A percentile compares a stretch with the other conserved stretches of the same genome.
phyloP scores from a whole-genome alignment of 768 basidiomycete genomes.

The Hypholoma fasciculare region DNA sequence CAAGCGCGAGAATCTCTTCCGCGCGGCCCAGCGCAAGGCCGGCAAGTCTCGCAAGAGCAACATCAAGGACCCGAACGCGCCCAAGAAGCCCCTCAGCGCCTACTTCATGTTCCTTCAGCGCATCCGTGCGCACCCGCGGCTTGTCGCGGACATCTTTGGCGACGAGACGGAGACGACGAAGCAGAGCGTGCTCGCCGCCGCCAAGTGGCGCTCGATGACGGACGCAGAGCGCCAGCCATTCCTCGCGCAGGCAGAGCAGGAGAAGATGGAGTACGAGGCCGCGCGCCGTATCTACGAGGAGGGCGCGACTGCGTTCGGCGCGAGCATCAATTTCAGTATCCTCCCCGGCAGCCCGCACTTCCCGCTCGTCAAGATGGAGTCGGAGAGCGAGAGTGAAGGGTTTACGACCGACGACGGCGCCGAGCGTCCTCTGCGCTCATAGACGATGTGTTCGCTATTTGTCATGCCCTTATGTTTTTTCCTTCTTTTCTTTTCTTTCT shows the following conservation, averaged over 20 bases:
- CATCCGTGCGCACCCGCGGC: conserved; percentile 73
- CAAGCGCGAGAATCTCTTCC: conserved; percentile 89
- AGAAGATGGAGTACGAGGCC: conserved; percentile 92
- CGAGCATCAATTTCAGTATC: conserved; percentile 83
- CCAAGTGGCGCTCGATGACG: conserved; percentile 90
- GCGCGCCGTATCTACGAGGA: conserved; percentile 88
- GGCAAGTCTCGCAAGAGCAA: conserved; percentile 93
- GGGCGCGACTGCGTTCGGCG: conserved; percentile 64
- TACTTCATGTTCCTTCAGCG: conserved; percentile 95
- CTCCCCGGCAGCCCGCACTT: conserved; percentile 68
- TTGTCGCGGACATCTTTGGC: conserved; percentile 83
- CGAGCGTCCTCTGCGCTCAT: background rate
- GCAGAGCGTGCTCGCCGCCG: conserved; percentile 91
- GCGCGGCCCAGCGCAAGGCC: conserved; percentile 89
- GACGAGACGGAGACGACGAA: conserved; percentile 92
- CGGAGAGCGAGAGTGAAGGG: conserved; percentile 72
- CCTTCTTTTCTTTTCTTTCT: conserved; percentile 11
- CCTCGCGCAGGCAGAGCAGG: conserved; percentile 90
- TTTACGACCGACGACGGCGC: conserved; percentile 49
- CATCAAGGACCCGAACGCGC: conserved; percentile 95
- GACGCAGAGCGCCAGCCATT: conserved; percentile 96
- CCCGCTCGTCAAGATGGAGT: conserved; percentile 61
- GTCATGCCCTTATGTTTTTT: conserved; percentile 7
- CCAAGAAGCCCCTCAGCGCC: conserved; percentile 92
- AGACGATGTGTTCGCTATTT: background rate